phyloP scores from a whole-genome alignment of 192 early-diverging fungal genomes.

The Coemansia sp. region DNA sequence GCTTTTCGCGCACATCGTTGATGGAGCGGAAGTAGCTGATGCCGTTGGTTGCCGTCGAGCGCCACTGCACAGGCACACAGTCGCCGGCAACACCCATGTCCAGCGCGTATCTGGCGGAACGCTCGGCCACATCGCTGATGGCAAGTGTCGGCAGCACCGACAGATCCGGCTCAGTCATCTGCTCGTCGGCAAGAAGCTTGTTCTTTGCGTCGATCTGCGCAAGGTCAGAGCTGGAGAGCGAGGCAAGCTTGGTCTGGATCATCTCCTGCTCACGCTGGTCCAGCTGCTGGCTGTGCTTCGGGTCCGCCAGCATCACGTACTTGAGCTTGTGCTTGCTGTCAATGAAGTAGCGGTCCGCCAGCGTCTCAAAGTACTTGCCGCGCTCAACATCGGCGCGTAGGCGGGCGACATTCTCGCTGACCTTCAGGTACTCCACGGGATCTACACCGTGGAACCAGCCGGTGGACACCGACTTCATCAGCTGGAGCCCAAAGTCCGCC shows the following conservation, averaged over 20 bases:
- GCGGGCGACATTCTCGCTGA: constrained; percentile 74
- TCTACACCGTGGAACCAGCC: constrained; percentile 89
- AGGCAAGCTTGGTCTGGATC: constrained; percentile 61
- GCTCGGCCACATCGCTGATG: constrained; percentile 69
- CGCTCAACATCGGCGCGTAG: constrained; percentile 62
- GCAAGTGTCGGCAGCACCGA: constrained; percentile 80
- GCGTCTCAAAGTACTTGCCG: constrained; percentile 70
- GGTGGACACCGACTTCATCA: constrained; percentile 75
- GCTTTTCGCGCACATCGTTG: constrained; percentile 64
- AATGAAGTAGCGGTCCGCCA: constrained; percentile 77
- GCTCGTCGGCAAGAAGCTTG: constrained; percentile 63
- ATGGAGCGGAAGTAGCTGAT: constrained; percentile 85
- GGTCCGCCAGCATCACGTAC: constrained; percentile 81
- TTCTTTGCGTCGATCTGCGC: constrained; percentile 67
- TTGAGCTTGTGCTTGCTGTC: constrained; percentile 76
- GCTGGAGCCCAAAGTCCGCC: constrained; percentile 79
- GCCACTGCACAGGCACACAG: constrained; percentile 68
- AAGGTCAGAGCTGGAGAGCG: constrained; percentile 65
- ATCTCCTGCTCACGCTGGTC: constrained; percentile 65
- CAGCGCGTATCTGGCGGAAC: constrained; percentile 60
- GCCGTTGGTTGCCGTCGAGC: constrained; percentile 82
- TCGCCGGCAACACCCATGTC: constrained; percentile 50
- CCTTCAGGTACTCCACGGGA: constrained; percentile 77
- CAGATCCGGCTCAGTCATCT: constrained; percentile 76
- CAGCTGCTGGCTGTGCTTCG: constrained; percentile 62